Base-by-base conservation (phyloP, 495 filamentous ascomycete genomes). In the Melanomma pulvis-pyrius region DNA sequence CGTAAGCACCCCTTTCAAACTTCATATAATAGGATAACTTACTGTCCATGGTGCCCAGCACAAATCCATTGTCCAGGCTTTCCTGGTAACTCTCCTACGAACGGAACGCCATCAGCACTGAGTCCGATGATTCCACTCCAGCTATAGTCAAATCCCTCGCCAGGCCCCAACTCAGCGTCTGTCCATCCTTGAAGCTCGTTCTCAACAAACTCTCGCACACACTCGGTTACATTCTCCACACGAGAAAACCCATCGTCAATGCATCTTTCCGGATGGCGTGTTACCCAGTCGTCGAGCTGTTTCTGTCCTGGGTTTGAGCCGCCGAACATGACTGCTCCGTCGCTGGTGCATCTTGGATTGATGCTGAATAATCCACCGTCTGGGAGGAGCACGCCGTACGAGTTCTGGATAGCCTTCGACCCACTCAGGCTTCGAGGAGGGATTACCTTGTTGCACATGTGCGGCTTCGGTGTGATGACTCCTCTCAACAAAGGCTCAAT, bases 391-490 rank as follows among this genome's bases (percentile, higher is more conserved):
- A 65, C 44, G 21, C 62, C 54, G 29, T 59, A 65, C 0, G 53
- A 58, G 54, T 65, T 65, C 22, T 48, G 50, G n/a, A 63, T 30
- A 13, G 49, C 50, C 24, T 63, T 63, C 4, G 50, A 55, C 1
- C 61, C 61, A 21, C 24, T 53, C 25, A n/a, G 36, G 13, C 24
- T 19, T 5, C 59, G 59, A 17, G 59, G 59, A 13, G 59, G 59
- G 25, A 62, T 34, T 19, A 62, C 59, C 28, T 62, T 62, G 30
- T 62, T 62, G 59, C 59, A 62, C 59, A 62, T 62, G 48, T 62
- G 59, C 19, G 59, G 59, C 22, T 52, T 62, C 22, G 59, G 59
- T 1, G 59, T 44, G 12, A 62, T 62, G 26, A 62, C 22, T 6
- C 59, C 59, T 22, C 25, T 49, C 28, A 62, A 28, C 7, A 48